Evolutionary conservation across 441 rosid species (phyloP).

Genomic region (Daphne laureola): DNA sequence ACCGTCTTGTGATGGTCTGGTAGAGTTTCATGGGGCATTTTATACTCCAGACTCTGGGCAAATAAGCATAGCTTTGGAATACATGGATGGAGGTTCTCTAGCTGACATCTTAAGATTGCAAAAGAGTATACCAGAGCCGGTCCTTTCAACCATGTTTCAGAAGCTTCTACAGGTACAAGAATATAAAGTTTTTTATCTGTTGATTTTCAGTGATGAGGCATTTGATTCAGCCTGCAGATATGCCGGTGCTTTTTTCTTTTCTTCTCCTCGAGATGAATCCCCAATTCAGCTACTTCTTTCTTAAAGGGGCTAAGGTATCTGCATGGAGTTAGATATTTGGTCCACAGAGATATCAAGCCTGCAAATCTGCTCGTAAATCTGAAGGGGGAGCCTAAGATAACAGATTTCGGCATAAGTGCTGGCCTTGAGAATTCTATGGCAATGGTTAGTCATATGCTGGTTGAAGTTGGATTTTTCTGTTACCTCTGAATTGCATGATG

Average conservation of each 20-base stretch:
- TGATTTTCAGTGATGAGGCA: conserved; percentile 8
- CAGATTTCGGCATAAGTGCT: conserved; percentile 95
- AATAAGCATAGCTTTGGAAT: conserved; percentile 92
- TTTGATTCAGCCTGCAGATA: not conserved
- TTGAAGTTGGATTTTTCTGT: not conserved
- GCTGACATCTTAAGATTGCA: conserved; percentile 63
- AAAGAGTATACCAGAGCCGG: conserved; percentile 71
- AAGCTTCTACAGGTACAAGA: conserved; percentile 60
- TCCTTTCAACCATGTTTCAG: conserved; percentile 79
- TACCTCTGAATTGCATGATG: not conserved
- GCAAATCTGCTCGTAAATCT: conserved; percentile 95
- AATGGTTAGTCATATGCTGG: conserved; percentile 52
- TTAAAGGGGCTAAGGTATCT: conserved; percentile 72
- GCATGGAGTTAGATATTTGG: conserved; percentile 81
- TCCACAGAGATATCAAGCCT: conserved; percentile 95
- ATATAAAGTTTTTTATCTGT: conserved; percentile 10
- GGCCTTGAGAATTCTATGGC: conserved; percentile 88
- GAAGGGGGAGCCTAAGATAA: conserved; percentile 87
- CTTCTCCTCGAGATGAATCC: conserved; percentile 9
- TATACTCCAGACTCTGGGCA: conserved; percentile 87
- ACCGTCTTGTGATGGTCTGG: conserved; percentile 81
- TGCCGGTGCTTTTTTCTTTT: conserved; percentile 9
- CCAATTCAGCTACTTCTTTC: conserved; percentile 6
- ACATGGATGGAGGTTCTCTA: conserved; percentile 90
- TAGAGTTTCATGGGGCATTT: conserved; percentile 89